phyloP scores from a whole-genome alignment of 192 early-diverging fungal genomes.

The Linnemannia zychae region DNA sequence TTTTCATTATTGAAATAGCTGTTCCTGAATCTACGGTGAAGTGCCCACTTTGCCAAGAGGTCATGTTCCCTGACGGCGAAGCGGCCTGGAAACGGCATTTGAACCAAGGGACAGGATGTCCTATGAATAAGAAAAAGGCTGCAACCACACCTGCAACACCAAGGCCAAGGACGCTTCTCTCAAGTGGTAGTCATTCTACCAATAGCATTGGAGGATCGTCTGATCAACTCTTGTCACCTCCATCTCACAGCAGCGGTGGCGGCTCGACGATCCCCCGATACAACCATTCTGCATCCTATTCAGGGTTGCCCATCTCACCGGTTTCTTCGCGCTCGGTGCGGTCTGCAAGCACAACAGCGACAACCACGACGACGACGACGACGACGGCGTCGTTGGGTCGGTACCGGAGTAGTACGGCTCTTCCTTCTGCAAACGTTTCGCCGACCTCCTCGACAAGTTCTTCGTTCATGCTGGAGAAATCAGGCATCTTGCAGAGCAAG shows the following conservation, averaged over 20 bases:
- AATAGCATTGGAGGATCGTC: no score
- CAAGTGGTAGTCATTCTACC: no score
- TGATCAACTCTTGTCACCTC: not conserved
- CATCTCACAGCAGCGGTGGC: constrained; percentile 4
- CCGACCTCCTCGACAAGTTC: constrained; percentile 35
- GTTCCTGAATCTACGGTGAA: constrained; percentile 44
- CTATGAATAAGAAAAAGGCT: constrained; percentile 59
- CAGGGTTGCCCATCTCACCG: constrained; percentile 28
- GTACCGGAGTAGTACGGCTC: not conserved
- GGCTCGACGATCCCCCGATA: not conserved
- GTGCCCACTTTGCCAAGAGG: constrained; percentile 75
- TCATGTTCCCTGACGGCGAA: constrained; percentile 67
- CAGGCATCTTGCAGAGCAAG: not conserved
- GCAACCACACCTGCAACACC: not conserved
- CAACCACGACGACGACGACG: not conserved
- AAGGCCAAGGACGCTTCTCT: not conserved
- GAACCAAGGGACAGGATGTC: constrained; percentile 66
- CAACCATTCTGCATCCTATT: constrained; percentile 16
- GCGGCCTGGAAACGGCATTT: constrained; percentile 77
- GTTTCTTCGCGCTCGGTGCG: constrained; percentile 34
- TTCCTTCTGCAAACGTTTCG: constrained; percentile 22
- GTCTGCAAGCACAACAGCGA: not conserved
- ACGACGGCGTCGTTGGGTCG: not conserved
- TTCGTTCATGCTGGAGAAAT: constrained; percentile 19
- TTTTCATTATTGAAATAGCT: constrained; percentile 6